Evolutionary conservation across 495 filamentous ascomycete species (phyloP).

Genomic region (Ramalina intermedia): DNA sequence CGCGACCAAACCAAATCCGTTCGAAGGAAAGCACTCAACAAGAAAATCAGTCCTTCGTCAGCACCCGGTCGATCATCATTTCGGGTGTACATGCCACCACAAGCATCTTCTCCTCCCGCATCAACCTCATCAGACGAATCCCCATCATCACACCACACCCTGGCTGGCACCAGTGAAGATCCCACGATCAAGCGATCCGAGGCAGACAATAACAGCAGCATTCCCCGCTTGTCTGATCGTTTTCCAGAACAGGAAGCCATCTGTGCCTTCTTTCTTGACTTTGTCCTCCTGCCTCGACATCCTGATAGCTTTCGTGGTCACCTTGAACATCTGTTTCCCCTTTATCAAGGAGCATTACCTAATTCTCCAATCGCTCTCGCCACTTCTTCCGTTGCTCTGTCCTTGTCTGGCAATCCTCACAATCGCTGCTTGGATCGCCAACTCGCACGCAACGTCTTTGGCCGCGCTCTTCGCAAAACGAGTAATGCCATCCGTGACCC

Average conservation of each 20-base stretch:
- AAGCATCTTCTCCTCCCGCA: not conserved
- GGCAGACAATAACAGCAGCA: not conserved
- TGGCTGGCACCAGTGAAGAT: not conserved
- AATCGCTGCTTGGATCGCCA: slow-evolving; percentile 27
- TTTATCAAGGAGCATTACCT: slow-evolving; percentile 31
- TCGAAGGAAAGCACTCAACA: slow-evolving; percentile 30
- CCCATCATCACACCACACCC: not conserved
- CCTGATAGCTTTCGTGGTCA: slow-evolving; percentile 29
- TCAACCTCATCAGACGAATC: slow-evolving; percentile 3
- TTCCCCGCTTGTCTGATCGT: slow-evolving; percentile 12
- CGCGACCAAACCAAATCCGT: slow-evolving; percentile 51
- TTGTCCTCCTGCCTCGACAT: slow-evolving; percentile 33
- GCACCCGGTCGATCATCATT: slow-evolving; percentile 22
- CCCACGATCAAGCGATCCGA: not conserved
- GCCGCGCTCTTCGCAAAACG: slow-evolving; percentile 36
- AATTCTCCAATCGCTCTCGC: slow-evolving; percentile 38
- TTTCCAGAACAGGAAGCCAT: slow-evolving; percentile 32
- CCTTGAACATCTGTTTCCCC: slow-evolving; percentile 41
- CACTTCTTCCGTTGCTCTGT: slow-evolving; percentile 47
- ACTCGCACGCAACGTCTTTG: slow-evolving; percentile 23
- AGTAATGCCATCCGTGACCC: slow-evolving; percentile 38
- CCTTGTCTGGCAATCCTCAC: slow-evolving; percentile 29
- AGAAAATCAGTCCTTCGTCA: not conserved
- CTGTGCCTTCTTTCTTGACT: slow-evolving; percentile 42
- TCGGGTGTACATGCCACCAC: slow-evolving; percentile 16